phyloP scores from a whole-genome alignment of 495 filamentous ascomycete genomes.

The Amphirosellinia nigrospora region DNA sequence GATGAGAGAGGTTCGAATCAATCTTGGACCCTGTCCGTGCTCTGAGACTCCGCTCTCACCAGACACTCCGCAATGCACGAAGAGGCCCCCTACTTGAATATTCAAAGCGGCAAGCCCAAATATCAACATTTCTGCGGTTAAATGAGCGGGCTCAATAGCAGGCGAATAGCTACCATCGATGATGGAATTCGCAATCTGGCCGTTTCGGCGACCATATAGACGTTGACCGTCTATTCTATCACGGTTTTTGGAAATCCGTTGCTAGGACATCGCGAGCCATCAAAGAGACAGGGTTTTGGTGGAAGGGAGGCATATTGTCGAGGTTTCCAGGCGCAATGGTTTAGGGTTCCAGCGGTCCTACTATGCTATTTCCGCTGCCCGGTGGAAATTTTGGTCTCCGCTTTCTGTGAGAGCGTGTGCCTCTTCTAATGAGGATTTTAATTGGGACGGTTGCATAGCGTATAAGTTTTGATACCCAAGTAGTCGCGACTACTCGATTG shows the following conservation, averaged over 20 bases:
- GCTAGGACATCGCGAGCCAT: neutral
- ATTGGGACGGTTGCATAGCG: conserved; percentile 13
- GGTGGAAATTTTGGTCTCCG: neutral
- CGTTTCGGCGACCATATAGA: neutral
- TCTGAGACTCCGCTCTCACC: neutral
- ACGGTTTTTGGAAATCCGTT: neutral
- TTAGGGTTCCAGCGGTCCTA: neutral
- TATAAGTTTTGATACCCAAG: conserved; percentile 28
- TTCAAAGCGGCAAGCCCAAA: neutral
- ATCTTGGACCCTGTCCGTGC: neutral
- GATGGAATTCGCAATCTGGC: neutral
- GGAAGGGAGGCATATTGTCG: neutral
- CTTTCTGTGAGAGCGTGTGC: neutral
- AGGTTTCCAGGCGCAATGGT: neutral
- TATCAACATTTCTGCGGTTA: neutral
- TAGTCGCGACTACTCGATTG: conserved; percentile 17
- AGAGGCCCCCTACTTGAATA: neutral
- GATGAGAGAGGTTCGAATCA: neutral
- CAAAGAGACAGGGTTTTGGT: neutral
- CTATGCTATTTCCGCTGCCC: no score
- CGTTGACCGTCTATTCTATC: conserved; percentile 4
- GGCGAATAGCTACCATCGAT: neutral
- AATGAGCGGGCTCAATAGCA: neutral
- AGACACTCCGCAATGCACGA: neutral
- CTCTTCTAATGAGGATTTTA: conserved; percentile 8